Conservation (phyloP, 257 asterid species). For the Solanum lignicaule region DNA sequence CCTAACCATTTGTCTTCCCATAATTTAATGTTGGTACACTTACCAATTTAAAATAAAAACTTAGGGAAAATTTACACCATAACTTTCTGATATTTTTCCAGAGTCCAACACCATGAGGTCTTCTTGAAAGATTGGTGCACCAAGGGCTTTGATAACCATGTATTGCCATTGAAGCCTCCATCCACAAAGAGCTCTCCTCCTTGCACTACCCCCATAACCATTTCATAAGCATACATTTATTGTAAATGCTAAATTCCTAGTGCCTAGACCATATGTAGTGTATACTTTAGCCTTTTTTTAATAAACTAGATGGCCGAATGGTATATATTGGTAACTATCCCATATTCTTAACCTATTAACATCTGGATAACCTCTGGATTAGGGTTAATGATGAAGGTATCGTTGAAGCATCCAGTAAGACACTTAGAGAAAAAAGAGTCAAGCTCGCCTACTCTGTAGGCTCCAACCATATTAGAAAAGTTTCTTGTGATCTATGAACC, state of each 20-base stretch:
- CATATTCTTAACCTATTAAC: neutral
- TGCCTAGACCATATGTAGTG: neutral
- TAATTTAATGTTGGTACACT: neutral
- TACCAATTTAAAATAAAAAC: neutral
- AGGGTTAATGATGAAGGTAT: neutral
- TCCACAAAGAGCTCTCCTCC: neutral
- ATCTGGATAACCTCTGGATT: neutral
- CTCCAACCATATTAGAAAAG: too few species aligned
- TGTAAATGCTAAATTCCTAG: neutral
- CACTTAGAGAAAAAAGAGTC: too few species aligned
- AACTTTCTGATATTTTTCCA: neutral
- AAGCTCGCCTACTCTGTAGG: too few species aligned
- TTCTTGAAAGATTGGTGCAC: neutral
- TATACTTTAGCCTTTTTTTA: too few species aligned
- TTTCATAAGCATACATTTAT: neutral
- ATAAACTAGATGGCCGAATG: too few species aligned
- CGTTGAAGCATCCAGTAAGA: too few species aligned
- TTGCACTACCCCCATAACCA: neutral
- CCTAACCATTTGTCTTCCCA: neutral
- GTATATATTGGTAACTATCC: too few species aligned
- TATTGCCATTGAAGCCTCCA: neutral
- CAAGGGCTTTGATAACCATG: neutral
- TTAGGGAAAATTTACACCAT: neutral
- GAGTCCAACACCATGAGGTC: neutral
- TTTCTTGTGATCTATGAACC: too few species aligned